Evolutionary conservation across 2,329 filamentous ascomycete genomes (phyloP).

Genomic region (Aspergillus viridinutans): DNA sequence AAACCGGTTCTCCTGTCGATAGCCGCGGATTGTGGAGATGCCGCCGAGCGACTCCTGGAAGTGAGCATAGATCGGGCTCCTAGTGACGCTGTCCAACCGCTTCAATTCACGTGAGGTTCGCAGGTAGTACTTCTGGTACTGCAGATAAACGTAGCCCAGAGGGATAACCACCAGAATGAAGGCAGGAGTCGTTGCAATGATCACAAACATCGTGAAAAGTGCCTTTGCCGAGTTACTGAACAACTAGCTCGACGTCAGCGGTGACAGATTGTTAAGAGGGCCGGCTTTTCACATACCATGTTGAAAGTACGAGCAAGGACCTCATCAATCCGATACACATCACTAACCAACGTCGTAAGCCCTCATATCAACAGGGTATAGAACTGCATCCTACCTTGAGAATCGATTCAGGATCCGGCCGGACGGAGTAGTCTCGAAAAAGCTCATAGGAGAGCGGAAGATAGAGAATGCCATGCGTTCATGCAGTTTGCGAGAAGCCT

Average conservation of each 20-base stretch:
- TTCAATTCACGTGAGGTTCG: slow-evolving; percentile 95
- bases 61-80: slow-evolving; percentile 95
- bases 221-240: slow-evolving; percentile 73
- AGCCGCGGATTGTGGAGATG: slow-evolving; percentile 91
- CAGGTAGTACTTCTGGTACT: slow-evolving; percentile 95
- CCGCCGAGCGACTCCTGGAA: slow-evolving; percentile 97
- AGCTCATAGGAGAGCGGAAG: slow-evolving; percentile 96
- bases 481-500: slow-evolving; percentile 92
- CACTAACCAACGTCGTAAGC: slow-evolving; percentile 30
- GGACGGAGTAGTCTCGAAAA: slow-evolving; percentile 95
- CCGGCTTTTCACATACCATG: slow-evolving; percentile 57
- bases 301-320: slow-evolving; percentile 95
- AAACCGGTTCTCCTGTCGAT: slow-evolving; percentile 83
- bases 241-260: slow-evolving; percentile 40
- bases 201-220: slow-evolving; percentile 79
- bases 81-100: slow-evolving; percentile 87
- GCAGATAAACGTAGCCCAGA: slow-evolving; percentile 75
- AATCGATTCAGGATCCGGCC: slow-evolving; percentile 97
- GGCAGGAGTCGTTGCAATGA: slow-evolving; percentile 72
- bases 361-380: not conserved
- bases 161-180: slow-evolving; percentile 81
- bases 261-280: not conserved
- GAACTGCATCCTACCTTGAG: slow-evolving; percentile 62
- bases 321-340: slow-evolving; percentile 71
- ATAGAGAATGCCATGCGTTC: slow-evolving; percentile 97